Evolutionary conservation across 345 rosid genomes (phyloP).

Genomic region (Heritiera littoralis): DNA sequence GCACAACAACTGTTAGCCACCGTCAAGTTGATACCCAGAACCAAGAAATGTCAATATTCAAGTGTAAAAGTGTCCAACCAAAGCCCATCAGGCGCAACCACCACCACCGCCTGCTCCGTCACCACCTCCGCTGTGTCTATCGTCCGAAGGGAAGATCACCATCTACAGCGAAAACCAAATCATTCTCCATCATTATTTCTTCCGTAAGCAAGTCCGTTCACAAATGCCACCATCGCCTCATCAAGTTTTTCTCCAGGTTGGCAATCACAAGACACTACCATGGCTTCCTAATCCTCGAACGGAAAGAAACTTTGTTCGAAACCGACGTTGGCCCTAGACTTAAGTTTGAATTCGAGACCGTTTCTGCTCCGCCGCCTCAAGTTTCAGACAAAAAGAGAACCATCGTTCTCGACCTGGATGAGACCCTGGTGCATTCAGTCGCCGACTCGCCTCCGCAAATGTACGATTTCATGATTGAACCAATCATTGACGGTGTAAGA

Average conservation of each 20-base stretch:
- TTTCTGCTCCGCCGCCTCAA: not conserved
- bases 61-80: not conserved
- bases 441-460: conserved; percentile 52
- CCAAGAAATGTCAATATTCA: conserved; percentile 4
- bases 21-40: not conserved
- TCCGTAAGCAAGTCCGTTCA: conserved; percentile 14
- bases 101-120: not conserved
- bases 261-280: not conserved
- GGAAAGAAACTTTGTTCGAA: not conserved
- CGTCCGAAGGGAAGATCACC: not conserved
- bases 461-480: conserved; percentile 66
- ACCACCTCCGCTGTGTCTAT: not conserved
- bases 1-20: too few species aligned
- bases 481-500: conserved; percentile 53
- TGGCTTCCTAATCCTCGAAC: not conserved
- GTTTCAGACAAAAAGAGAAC: conserved; percentile 40
- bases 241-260: not conserved
- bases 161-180: not conserved
- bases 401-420: conserved; percentile 87
- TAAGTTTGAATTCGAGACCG: not conserved
- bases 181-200: not conserved
- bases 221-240: not conserved
- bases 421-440: conserved; percentile 73
- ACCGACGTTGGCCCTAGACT: not conserved
- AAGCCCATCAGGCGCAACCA: not conserved